Evolutionary conservation across 352 stramenopile species (phyloP), one percentile per base, ranked within the genome.

Genomic region (Phytophthora chlamydospora): DNA sequence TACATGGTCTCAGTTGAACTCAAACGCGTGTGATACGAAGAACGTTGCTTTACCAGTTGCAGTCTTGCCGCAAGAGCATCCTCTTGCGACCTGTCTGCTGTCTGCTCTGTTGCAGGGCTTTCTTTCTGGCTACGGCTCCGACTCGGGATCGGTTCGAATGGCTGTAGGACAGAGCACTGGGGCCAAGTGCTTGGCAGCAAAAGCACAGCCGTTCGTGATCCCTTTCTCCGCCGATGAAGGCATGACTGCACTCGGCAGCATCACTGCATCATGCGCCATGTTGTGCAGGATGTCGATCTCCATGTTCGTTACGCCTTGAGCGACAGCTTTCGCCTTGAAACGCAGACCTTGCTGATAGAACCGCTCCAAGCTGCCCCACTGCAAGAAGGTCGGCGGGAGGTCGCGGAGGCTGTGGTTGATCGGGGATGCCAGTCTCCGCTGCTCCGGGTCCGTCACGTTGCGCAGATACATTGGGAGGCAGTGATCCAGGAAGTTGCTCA

Each of bases 221-320:
- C 40, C 58, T 10, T 51, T 41, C 27, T 50, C 27, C 3, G 58
- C 49, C 2, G 36, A 11, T n/a, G n/a, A n/a, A 27, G 58, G 58
- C n/a, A 19, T 50, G 31, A 60, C 16, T 11, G 19, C 27, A 1
- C 36, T 42, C 14, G 58, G 58, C 13, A 67, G 51, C 58, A 67
- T 60, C 16, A 67, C 58, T 11, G 27, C 16, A 43, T 67, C 58
- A 19, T 67, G 49, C 7, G 53, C 49, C 29, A 67, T 61, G 38
- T 53, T 52, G 34, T 60, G 7, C 27, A 67, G 19, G 6, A 61
- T 34, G 29, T 67, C 58, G 32, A 67, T 17, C 29, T 61, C 49
- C 49, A 60, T 46, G 31, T 67, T 60, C 21, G 42, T 52, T 19
- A 66, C 57, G 31, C 57, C 57, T n/a, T 66, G 38, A 6, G 40